Evolutionary conservation across 345 rosid genomes (phyloP).

Genomic region (Aquilaria sinensis): DNA sequence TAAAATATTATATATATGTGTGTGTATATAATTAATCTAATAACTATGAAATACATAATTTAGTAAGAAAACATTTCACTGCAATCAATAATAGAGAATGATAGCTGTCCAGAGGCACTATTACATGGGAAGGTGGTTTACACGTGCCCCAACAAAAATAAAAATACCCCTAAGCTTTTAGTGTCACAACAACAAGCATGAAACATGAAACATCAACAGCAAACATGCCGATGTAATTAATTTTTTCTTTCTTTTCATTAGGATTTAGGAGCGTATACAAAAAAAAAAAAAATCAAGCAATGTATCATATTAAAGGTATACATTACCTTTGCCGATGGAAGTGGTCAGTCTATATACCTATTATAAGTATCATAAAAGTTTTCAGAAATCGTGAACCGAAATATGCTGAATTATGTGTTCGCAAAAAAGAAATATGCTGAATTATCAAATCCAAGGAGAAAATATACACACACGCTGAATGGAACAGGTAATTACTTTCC

Average conservation of each 20-base stretch:
- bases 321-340: not conserved
- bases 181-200: not conserved
- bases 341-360: no score
- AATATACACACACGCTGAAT: no score
- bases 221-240: constrained; percentile 22
- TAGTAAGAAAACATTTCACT: not conserved
- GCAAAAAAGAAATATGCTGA: no score
- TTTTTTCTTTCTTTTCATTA: not conserved
- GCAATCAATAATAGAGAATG: not conserved
- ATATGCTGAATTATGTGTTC: no score
- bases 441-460: no score
- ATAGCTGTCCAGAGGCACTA: not conserved
- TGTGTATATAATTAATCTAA: no score
- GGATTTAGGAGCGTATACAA: not conserved
- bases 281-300: not conserved
- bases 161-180: no score
- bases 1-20: no score
- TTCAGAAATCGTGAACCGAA: no score
- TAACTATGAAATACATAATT: no score
- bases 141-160: constrained; percentile 7
- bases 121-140: constrained; percentile 20
- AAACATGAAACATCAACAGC: constrained; percentile 3
- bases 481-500: no score
- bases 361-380: no score
- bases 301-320: not conserved